Evolutionary conservation across 352 stramenopile genomes (phyloP), one percentile per base, ranked within the genome.

Genomic region (Phytophthora hybrid): DNA sequence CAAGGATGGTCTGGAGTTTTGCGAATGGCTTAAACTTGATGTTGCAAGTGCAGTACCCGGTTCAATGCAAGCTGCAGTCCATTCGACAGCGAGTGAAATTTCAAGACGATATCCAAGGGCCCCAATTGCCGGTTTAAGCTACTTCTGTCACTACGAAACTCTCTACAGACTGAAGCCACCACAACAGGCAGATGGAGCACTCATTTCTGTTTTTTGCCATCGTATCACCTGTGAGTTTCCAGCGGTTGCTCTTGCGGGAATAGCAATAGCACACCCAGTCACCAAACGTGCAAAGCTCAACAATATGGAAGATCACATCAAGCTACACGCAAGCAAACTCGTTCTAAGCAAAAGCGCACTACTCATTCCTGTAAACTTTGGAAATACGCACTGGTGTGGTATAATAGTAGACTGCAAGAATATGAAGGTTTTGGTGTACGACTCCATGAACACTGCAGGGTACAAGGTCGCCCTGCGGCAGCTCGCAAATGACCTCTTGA

Each of bases 321-420:
- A 55, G 16, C 11, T 26, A 44, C 10, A 47, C 3, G 6, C n/a
- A 37, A n/a, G 9, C 7, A 7, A 44, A 18, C 23, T 31, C 11
- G 5, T 55, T 4, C 3, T 16, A 9, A 44, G n/a, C 53, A 26
- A 19, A 44, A 26, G 10, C 5, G 37, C 31, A 31, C 11, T 56
- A 6, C 41, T 55, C 3, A 46, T 64, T 16, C 41, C 58, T 19
- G 58, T 55, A 16, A 64, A 64, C 41, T 56, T 64, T 39, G 41
- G 21, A 26, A 64, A 64, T 39, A 5, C 21, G 5, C 58, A 64
- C 58, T 55, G 58, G 58, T 64, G 58, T 64, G 39, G 58, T 26
- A 55, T 64, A n/a, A 37, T 64, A 29, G 11, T 64, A 29, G 41
- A 55, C 23, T 55, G 14, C 23, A 53, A 55, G 13, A 37, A 26